Conservation (phyloP, 2,329 filamentous ascomycete species). For the Passalora sequoiae region DNA sequence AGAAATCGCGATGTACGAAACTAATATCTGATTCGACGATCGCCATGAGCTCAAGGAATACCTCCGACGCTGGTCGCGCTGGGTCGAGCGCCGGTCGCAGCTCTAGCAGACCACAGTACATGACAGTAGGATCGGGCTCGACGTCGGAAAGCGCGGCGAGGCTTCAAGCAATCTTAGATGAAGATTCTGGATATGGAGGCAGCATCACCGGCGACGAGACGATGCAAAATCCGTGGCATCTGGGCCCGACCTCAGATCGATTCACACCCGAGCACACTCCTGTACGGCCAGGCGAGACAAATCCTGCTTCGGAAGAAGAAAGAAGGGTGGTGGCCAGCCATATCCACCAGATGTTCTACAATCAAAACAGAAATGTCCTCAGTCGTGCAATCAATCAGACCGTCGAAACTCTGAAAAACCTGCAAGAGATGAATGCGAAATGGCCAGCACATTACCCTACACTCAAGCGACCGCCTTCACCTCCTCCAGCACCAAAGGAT, state of each 20-base stretch:
- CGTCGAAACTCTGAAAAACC: constrained; percentile 72
- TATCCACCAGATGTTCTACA: constrained; percentile 90
- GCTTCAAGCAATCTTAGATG: constrained; percentile 73
- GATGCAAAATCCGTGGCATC: constrained; percentile 49
- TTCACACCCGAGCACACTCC: constrained; percentile 54
- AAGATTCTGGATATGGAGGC: constrained; percentile 87
- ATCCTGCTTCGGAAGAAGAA: constrained; percentile 55
- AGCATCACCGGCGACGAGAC: constrained; percentile 64
- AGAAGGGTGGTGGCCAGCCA: constrained; percentile 69
- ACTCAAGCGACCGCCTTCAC: constrained; percentile 57
- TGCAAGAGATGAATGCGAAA: constrained; percentile 82
- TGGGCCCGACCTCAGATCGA: constrained; percentile 52
- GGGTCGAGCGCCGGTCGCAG: constrained; percentile 24
- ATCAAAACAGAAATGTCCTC: constrained; percentile 82
- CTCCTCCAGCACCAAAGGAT: constrained; percentile 43
- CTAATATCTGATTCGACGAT: constrained; percentile 8
- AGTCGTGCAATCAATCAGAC: constrained; percentile 81
- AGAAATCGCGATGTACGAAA: constrained; percentile 1
- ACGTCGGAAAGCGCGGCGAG: constrained; percentile 75
- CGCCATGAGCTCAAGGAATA: constrained; percentile 32
- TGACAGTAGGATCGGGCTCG: constrained; percentile 80
- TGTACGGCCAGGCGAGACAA: constrained; percentile 45
- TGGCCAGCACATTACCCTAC: constrained; percentile 97
- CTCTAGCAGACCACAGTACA: constrained; percentile 58
- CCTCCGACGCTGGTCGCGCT: constrained; percentile 27